Evolutionary conservation across 495 filamentous ascomycete species (phyloP).

Genomic region (Talaromyces stipitatus): DNA sequence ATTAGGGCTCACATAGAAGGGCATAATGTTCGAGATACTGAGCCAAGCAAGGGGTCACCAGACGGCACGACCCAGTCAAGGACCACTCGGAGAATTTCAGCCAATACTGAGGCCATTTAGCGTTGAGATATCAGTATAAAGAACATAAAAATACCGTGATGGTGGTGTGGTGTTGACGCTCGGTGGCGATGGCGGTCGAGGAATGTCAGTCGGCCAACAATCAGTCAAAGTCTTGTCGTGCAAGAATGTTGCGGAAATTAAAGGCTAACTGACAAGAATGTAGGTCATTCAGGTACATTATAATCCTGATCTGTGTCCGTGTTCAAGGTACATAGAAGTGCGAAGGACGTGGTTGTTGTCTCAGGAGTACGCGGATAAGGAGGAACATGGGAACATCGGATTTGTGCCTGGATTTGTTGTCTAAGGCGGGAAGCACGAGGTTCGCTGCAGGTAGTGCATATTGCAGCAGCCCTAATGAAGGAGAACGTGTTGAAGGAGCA

Average conservation of each 20-base stretch:
- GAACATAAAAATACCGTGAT: neutral
- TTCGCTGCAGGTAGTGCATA: slow-evolving; percentile 2
- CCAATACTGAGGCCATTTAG: slow-evolving; percentile 11
- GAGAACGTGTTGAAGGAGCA: slow-evolving; percentile 9
- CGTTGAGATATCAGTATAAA: neutral
- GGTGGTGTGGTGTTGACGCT: neutral
- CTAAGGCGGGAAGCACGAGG: slow-evolving; percentile 6
- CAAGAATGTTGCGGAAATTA: slow-evolving; percentile 21
- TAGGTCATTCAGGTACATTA: slow-evolving; percentile 10
- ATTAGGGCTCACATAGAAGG: slow-evolving; percentile 34
- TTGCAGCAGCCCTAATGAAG: slow-evolving; percentile 9
- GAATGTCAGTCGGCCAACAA: slow-evolving; percentile 31
- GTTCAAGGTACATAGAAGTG: slow-evolving; percentile 3
- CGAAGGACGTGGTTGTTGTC: neutral
- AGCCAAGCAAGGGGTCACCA: slow-evolving; percentile 33
- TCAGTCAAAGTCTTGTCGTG: slow-evolving; percentile 11
- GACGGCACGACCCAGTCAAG: slow-evolving; percentile 34
- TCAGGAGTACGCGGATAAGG: neutral
- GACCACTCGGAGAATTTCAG: slow-evolving; percentile 35
- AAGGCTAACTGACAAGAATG: slow-evolving; percentile 26
- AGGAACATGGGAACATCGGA: neutral
- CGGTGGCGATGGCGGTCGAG: slow-evolving; percentile 10
- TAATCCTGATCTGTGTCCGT: slow-evolving; percentile 6
- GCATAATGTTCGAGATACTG: slow-evolving; percentile 19
- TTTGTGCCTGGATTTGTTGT: neutral